Conservation (phyloP, 2,329 filamentous ascomycete genomes). For the Venturia aucupariae region DNA sequence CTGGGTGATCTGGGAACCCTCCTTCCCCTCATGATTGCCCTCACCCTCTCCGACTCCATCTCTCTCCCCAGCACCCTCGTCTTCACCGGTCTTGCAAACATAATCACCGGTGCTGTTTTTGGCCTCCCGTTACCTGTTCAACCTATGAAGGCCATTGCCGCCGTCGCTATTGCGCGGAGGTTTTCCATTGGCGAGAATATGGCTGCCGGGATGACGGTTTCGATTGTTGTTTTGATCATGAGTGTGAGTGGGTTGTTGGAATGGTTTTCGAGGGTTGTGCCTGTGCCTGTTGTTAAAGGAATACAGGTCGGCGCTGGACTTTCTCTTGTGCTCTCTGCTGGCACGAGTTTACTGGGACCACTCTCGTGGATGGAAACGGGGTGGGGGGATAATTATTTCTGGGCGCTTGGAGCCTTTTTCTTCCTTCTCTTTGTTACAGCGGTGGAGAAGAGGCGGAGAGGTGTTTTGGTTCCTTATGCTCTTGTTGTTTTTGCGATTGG, state of each 20-base stretch:
- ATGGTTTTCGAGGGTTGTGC: constrained; percentile 64
- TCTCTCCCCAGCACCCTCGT: constrained; percentile 76
- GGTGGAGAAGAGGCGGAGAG: neutral
- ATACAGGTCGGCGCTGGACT: constrained; percentile 91
- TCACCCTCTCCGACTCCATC: constrained; percentile 69
- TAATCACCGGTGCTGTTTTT: constrained; percentile 71
- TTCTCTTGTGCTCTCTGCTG: constrained; percentile 70
- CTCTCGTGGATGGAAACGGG: constrained; percentile 59
- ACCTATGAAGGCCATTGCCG: constrained; percentile 83
- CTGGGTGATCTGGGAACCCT: constrained; percentile 85
- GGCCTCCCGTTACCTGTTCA: constrained; percentile 87
- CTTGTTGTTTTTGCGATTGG: constrained; percentile 62
- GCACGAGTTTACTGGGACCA: constrained; percentile 55
- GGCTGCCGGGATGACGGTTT: constrained; percentile 76
- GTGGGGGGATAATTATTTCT: constrained; percentile 68
- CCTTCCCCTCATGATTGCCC: constrained; percentile 78
- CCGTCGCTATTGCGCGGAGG: constrained; percentile 66
- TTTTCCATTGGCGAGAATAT: constrained; percentile 63
- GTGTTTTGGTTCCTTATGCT: constrained; percentile 61
- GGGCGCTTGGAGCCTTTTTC: constrained; percentile 65
- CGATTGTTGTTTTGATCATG: constrained; percentile 62
- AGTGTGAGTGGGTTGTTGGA: constrained; percentile 57
- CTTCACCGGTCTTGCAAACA: constrained; percentile 80
- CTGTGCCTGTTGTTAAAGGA: constrained; percentile 82
- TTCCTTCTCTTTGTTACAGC: constrained; percentile 56